Conservation (phyloP, 768 basidiomycete species). For the Boletales sp. region DNA sequence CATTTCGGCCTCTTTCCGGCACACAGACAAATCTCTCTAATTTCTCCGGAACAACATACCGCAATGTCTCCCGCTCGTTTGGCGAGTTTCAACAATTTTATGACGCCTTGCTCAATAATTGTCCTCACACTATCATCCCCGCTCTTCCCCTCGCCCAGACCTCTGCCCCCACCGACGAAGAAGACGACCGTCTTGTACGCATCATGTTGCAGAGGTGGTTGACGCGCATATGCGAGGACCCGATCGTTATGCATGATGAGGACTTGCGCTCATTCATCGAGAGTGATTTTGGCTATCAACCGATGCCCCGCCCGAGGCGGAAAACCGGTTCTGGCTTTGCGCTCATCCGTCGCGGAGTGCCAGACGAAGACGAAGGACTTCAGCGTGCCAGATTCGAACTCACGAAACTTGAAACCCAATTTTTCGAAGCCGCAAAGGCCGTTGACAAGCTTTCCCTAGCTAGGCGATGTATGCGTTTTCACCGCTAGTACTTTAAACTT, state of each 20-base stretch:
- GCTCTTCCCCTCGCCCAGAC: slow-evolving; percentile 96
- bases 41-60: slow-evolving; percentile 84
- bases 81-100: slow-evolving; percentile 93
- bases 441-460: slow-evolving; percentile 81
- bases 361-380: slow-evolving; percentile 93
- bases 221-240: slow-evolving; percentile 88
- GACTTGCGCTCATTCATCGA: slow-evolving; percentile 94
- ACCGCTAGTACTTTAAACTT: not conserved
- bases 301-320: slow-evolving; percentile 68
- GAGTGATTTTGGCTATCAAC: slow-evolving; percentile 95
- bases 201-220: slow-evolving; percentile 96
- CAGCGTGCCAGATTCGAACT: slow-evolving; percentile 87
- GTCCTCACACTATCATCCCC: slow-evolving; percentile 95
- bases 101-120: slow-evolving; percentile 82
- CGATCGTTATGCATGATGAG: slow-evolving; percentile 83
- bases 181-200: slow-evolving; percentile 93
- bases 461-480: slow-evolving; percentile 60
- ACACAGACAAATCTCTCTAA: slow-evolving; percentile 88
- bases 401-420: slow-evolving; percentile 87
- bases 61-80: slow-evolving; percentile 94
- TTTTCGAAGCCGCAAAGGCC: slow-evolving; percentile 89
- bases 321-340: slow-evolving; percentile 74
- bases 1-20: not conserved
- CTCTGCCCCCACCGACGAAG: slow-evolving; percentile 95
- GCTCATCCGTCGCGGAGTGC: slow-evolving; percentile 73